Evolutionary conservation across 108 stramenopile species (phyloP).

Genomic region (Nitzschia inconspicua): DNA sequence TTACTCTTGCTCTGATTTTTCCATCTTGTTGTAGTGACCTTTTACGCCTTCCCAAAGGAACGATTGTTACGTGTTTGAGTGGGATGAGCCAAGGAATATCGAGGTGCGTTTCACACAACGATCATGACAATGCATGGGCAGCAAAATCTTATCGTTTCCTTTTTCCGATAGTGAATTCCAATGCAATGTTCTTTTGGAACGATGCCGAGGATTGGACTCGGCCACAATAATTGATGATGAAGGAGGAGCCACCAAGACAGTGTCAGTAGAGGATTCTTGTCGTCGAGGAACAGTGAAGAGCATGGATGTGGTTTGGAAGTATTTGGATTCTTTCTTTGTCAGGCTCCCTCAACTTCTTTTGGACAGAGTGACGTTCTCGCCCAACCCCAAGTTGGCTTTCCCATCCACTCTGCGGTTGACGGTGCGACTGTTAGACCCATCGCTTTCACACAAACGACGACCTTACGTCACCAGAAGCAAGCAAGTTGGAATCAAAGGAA

Average conservation of each 20-base stretch:
- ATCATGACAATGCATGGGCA: neutral
- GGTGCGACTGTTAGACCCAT: slow-evolving; percentile 33
- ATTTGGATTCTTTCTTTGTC: slow-evolving; percentile 20
- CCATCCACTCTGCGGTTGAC: slow-evolving; percentile 45
- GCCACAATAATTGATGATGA: slow-evolving; percentile 35
- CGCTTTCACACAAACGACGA: slow-evolving; percentile 10
- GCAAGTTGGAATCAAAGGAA: slow-evolving; percentile 20
- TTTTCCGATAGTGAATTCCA: slow-evolving; percentile 1
- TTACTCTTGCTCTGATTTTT: too few species aligned
- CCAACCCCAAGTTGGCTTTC: slow-evolving; percentile 27
- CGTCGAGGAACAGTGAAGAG: slow-evolving; percentile 32
- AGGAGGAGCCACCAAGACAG: slow-evolving; percentile 43
- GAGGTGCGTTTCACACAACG: neutral
- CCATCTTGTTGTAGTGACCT: too few species aligned
- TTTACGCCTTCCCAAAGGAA: neutral
- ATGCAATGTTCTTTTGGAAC: slow-evolving; percentile 28
- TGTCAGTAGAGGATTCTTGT: slow-evolving; percentile 67
- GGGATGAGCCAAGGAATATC: neutral
- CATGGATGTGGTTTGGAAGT: slow-evolving; percentile 9
- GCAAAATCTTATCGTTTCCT: neutral
- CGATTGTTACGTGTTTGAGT: neutral
- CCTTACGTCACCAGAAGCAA: slow-evolving; percentile 41
- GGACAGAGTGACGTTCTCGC: slow-evolving; percentile 30
- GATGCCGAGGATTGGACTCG: slow-evolving; percentile 46
- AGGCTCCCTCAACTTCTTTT: slow-evolving; percentile 38